phyloP scores from a whole-genome alignment of 139 green algal species.

The Gonium pectorale region DNA sequence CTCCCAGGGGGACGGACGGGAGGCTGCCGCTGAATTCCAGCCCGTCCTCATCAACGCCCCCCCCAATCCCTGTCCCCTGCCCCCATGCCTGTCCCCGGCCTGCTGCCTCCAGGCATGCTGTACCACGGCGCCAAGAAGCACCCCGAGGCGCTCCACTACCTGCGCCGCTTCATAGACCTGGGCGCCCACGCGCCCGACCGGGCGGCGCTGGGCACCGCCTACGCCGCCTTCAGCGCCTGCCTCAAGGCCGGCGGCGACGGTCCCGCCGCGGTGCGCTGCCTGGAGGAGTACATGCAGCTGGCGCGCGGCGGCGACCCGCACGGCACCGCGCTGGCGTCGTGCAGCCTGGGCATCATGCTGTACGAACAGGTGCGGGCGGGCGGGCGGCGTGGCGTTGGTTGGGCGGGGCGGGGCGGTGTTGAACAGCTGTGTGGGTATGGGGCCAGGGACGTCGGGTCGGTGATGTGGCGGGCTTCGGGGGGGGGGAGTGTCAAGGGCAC shows the following conservation, averaged over 20 bases:
- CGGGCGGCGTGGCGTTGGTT: too few relatives aligned
- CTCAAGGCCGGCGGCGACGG: slow-evolving; percentile 55
- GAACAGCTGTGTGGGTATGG: too few relatives aligned
- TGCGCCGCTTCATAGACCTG: slow-evolving; percentile 48
- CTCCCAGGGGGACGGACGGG: too few relatives aligned
- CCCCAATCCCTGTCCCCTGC: too few relatives aligned
- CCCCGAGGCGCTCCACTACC: slow-evolving; percentile 59
- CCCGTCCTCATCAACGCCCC: too few relatives aligned
- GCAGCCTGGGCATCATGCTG: slow-evolving; percentile 78
- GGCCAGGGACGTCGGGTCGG: too few relatives aligned
- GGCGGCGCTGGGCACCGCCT: slow-evolving; percentile 68
- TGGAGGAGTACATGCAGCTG: slow-evolving; percentile 70
- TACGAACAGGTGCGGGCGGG: slow-evolving; percentile 60
- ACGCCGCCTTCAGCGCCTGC: slow-evolving; percentile 63
- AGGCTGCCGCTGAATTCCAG: too few relatives aligned
- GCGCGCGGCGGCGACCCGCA: slow-evolving; percentile 10
- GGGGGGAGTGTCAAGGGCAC: too few relatives aligned
- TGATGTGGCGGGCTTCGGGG: too few relatives aligned
- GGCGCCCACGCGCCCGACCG: slow-evolving; percentile 51
- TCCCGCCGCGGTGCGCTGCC: slow-evolving; percentile 52
- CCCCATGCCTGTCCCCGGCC: too few relatives aligned
- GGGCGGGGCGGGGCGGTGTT: too few relatives aligned
- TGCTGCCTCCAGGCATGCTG: slow-evolving; percentile 55
- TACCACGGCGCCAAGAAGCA: slow-evolving; percentile 53
- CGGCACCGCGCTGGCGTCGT: slow-evolving; percentile 74